A percentile compares a stretch with the other conserved stretches of the same genome.
phyloP scores from a whole-genome alignment of 768 basidiomycete genomes.

The Phylloporus arenicola region DNA sequence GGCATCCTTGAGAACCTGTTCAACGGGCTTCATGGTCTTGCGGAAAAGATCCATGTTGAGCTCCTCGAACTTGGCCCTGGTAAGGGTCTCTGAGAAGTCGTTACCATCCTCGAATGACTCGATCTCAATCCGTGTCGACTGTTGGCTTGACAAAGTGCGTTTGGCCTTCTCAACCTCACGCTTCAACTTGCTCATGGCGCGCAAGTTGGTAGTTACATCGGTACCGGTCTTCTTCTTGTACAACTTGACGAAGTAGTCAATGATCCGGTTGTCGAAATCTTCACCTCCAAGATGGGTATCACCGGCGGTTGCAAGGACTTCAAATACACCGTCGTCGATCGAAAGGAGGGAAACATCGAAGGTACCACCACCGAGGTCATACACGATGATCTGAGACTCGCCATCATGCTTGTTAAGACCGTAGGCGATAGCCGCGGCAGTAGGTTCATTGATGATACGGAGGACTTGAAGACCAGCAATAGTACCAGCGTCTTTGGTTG shows the following conservation, averaged over 20 bases:
- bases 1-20: slow-evolving; percentile 97
- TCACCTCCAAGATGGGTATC: slow-evolving; percentile 95
- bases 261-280: slow-evolving; percentile 92
- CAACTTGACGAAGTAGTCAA: slow-evolving; percentile 81
- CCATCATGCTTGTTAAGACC: slow-evolving; percentile 95
- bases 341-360: slow-evolving; percentile 97
- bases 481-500: slow-evolving; percentile 95
- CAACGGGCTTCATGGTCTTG: slow-evolving; percentile 99
- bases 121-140: slow-evolving; percentile 88
- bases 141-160: slow-evolving; percentile 87
- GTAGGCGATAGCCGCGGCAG: slow-evolving; percentile 96
- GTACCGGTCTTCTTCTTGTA: slow-evolving; percentile 93
- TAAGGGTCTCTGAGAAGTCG: slow-evolving; percentile 95
- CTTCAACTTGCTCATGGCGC: slow-evolving; percentile 88
- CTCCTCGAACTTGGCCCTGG: slow-evolving; percentile 98
- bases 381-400: slow-evolving; percentile 94
- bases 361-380: slow-evolving; percentile 97
- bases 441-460: slow-evolving; percentile 97
- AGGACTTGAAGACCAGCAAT: slow-evolving; percentile 94
- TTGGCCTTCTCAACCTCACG: slow-evolving; percentile 93
- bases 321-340: slow-evolving; percentile 91
- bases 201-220: slow-evolving; percentile 72
- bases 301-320: slow-evolving; percentile 86
- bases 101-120: slow-evolving; percentile 95
- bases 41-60: slow-evolving; percentile 98